Evolutionary conservation across 257 asterid species (phyloP).

Genomic region (Coffea canephora): DNA sequence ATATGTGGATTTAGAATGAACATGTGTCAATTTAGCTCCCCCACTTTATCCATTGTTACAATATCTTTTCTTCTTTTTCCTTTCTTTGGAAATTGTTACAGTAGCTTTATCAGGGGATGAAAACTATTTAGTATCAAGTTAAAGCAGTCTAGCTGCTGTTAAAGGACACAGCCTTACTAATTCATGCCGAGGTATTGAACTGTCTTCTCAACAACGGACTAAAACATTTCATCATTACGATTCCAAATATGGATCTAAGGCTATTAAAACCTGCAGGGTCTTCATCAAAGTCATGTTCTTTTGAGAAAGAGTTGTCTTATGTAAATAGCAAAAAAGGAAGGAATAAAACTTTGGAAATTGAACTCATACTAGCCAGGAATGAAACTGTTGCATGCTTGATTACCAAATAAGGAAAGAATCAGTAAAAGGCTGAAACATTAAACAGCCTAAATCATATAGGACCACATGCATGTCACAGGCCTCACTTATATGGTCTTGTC

Average conservation of each 20-base stretch:
- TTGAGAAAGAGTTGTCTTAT: neutral
- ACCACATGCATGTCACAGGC: conserved; percentile 9
- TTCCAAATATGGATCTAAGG: neutral
- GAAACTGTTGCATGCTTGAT: neutral
- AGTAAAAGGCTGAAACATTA: neutral
- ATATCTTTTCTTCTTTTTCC: no score
- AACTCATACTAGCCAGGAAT: neutral
- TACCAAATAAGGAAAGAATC: neutral
- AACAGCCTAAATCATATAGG: neutral
- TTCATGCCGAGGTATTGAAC: no score
- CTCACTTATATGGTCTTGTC: neutral
- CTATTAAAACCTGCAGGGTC: neutral
- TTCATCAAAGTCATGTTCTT: neutral
- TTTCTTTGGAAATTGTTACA: no score
- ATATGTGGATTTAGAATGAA: no score
- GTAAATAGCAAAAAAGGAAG: neutral
- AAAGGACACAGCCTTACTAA: no score
- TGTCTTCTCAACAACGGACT: neutral
- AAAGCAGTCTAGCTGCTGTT: no score
- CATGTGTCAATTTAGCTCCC: no score
- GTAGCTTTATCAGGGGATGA: no score
- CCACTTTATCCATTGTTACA: no score
- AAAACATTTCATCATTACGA: neutral
- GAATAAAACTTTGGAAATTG: neutral
- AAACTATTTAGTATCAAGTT: no score